phyloP scores from a whole-genome alignment of 345 rosid genomes.

The Trapa bicornis region DNA sequence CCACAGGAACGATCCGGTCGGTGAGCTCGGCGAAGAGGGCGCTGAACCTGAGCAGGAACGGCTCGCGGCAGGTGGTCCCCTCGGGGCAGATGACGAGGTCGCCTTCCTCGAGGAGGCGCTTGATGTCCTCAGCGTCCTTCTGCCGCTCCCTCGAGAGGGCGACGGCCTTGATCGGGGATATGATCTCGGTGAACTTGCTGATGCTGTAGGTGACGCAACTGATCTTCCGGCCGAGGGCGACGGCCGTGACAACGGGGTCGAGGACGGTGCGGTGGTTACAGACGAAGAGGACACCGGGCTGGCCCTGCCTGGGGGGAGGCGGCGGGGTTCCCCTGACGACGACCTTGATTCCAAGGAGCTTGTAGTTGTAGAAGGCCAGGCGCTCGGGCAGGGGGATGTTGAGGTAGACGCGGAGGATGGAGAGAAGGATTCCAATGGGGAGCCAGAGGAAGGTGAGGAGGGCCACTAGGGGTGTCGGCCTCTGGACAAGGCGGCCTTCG shows the following conservation, averaged over 20 bases:
- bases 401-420: slow-evolving; percentile 44
- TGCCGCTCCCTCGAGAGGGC: slow-evolving; percentile 81
- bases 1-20: slow-evolving; percentile 78
- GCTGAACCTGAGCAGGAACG: slow-evolving; percentile 77
- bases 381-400: slow-evolving; percentile 62
- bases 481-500: slow-evolving; percentile 58
- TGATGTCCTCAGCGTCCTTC: slow-evolving; percentile 63
- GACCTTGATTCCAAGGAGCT: slow-evolving; percentile 40
- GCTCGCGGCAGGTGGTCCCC: slow-evolving; percentile 92
- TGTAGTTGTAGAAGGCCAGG: slow-evolving; percentile 46
- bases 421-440: slow-evolving; percentile 46
- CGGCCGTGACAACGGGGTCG: slow-evolving; percentile 76
- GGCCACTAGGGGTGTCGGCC: slow-evolving; percentile 54
- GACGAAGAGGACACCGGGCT: slow-evolving; percentile 71
- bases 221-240: slow-evolving; percentile 71
- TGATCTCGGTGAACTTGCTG: slow-evolving; percentile 73
- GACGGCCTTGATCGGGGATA: slow-evolving; percentile 79
- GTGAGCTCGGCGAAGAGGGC: slow-evolving; percentile 88
- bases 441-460: slow-evolving; percentile 59
- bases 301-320: slow-evolving; percentile 56
- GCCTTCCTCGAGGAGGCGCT: slow-evolving; percentile 66
- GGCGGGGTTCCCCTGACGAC: slow-evolving; percentile 62
- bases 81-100: slow-evolving; percentile 91
- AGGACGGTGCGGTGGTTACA: slow-evolving; percentile 84
- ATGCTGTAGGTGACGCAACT: slow-evolving; percentile 94